Evolutionary conservation across 345 rosid species (phyloP).

Genomic region (Leavenworthia alabamica): DNA sequence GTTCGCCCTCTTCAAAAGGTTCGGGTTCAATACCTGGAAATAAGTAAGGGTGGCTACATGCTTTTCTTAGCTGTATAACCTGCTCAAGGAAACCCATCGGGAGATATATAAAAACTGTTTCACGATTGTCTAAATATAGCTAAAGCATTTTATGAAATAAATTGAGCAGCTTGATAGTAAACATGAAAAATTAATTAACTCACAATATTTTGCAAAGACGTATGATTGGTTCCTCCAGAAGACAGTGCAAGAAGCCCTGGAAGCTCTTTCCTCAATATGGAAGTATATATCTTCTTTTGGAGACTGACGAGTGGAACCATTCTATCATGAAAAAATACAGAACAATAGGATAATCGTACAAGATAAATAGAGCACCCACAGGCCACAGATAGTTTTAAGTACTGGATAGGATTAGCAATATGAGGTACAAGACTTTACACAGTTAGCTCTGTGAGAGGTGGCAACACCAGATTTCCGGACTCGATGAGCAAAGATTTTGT

Average conservation of each 20-base stretch:
- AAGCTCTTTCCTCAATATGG: slow-evolving; percentile 88
- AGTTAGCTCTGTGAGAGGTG: slow-evolving; percentile 79
- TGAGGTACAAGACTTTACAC: slow-evolving; percentile 41
- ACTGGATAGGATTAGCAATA: neutral
- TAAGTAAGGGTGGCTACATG: slow-evolving; percentile 92
- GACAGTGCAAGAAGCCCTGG: slow-evolving; percentile 66
- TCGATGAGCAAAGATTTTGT: slow-evolving; percentile 68
- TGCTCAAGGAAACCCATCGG: slow-evolving; percentile 21
- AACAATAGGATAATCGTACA: neutral
- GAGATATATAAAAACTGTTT: neutral
- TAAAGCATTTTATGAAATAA: slow-evolving; percentile 2
- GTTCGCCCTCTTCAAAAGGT: slow-evolving; percentile 92
- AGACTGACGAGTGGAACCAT: slow-evolving; percentile 69
- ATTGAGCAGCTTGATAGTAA: slow-evolving; percentile 1
- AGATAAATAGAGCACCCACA: neutral
- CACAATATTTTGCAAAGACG: slow-evolving; percentile 80
- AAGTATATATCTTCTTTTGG: slow-evolving; percentile 69
- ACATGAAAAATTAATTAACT: slow-evolving; percentile 21
- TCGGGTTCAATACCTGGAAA: slow-evolving; percentile 93
- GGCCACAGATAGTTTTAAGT: neutral
- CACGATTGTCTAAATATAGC: neutral
- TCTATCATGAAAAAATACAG: slow-evolving; percentile 35
- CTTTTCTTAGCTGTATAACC: slow-evolving; percentile 86
- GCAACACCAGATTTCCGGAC: slow-evolving; percentile 63
- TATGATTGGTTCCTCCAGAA: slow-evolving; percentile 53